phyloP scores from a whole-genome alignment of 441 rosid species.

The Melianthus villosus region DNA sequence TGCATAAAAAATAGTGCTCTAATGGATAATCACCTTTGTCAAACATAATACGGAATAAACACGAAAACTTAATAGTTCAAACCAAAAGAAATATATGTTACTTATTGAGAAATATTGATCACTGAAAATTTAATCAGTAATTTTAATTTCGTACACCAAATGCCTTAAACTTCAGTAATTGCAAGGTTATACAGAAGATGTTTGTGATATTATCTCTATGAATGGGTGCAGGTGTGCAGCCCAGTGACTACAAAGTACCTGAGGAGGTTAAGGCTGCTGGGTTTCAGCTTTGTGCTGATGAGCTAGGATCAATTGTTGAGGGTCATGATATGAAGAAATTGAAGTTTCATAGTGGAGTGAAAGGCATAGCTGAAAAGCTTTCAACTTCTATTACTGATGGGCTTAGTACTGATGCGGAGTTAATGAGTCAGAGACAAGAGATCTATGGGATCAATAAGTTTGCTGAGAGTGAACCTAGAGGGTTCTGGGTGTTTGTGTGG shows the following conservation, averaged over 20 bases:
- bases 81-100: too few species aligned
- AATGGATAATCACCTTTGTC: too few species aligned
- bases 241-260: conserved; percentile 59
- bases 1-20: too few species aligned
- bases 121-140: too few species aligned
- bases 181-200: too few species aligned
- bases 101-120: too few species aligned
- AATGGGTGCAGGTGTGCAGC: conserved; percentile 34
- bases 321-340: conserved; percentile 62
- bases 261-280: conserved; percentile 64
- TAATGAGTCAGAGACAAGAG: conserved; percentile 35
- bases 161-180: too few species aligned
- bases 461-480: conserved; percentile 35
- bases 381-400: conserved; percentile 38
- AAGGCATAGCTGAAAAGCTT: conserved; percentile 53
- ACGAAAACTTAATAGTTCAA: too few species aligned
- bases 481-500: conserved; percentile 65
- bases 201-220: background rate
- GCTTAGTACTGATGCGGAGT: conserved; percentile 19
- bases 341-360: conserved; percentile 54
- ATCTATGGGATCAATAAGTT: conserved; percentile 62
- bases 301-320: conserved; percentile 67
- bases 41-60: too few species aligned
- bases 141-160: too few species aligned
- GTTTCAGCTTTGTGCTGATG: conserved; percentile 61